Conservation (phyloP, 345 rosid genomes). For the Euclidium syriacum region DNA sequence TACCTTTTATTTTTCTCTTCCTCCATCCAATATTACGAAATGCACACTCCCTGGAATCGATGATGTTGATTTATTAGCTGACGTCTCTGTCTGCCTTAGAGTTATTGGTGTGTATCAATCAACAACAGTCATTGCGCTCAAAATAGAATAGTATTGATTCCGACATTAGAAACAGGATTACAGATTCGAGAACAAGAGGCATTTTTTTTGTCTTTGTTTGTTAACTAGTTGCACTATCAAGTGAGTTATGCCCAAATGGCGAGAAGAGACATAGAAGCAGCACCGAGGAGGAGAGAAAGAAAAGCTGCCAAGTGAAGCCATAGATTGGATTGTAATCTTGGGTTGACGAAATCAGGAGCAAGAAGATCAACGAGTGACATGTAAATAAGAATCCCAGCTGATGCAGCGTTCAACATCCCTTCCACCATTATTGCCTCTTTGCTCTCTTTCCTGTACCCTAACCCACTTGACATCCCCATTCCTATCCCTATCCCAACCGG, state of each 20-base stretch:
- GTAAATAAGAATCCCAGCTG: conserved; percentile 68
- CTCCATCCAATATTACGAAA: background rate
- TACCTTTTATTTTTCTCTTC: conserved; percentile 1
- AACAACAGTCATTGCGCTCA: background rate
- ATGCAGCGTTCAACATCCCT: conserved; percentile 59
- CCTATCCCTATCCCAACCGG: conserved; percentile 66
- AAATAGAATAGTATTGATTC: conserved; percentile 31
- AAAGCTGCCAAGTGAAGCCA: conserved; percentile 56
- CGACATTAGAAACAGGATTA: conserved; percentile 16
- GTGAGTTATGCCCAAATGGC: conserved; percentile 63
- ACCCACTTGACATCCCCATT: conserved; percentile 39
- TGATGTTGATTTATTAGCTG: conserved; percentile 6
- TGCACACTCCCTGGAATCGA: conserved; percentile 4
- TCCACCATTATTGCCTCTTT: conserved; percentile 47
- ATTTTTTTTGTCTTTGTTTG: conserved; percentile 10
- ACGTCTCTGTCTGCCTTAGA: conserved; percentile 14
- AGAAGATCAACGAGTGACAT: conserved; percentile 86
- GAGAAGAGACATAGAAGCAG: conserved; percentile 57
- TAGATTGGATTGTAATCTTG: conserved; percentile 44
- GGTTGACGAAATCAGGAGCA: conserved; percentile 62
- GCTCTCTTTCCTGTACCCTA: conserved; percentile 40
- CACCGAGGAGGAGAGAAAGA: conserved; percentile 50
- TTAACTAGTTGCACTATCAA: background rate
- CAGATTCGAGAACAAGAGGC: conserved; percentile 24
- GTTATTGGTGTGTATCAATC: conserved; percentile 17